Percentiles rank a stretch among this genome's conserved stretches.
phyloP scores from a whole-genome alignment of 495 filamentous ascomycete species.

The Xylaria cubensis region DNA sequence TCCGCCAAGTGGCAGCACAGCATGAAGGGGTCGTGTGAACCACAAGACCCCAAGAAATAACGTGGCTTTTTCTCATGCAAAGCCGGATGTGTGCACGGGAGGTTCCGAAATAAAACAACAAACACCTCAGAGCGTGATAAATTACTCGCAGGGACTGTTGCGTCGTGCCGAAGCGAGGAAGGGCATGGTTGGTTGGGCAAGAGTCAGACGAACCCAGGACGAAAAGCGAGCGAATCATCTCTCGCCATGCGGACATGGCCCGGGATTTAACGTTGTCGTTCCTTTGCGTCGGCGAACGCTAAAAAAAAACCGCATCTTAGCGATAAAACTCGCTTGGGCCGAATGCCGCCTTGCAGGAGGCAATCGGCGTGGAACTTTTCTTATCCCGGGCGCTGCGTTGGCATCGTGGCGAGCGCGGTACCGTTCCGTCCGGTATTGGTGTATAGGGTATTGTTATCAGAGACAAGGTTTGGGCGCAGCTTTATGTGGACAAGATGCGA shows the following conservation, averaged over 20 bases:
- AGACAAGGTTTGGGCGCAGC: background rate
- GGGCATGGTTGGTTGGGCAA: background rate
- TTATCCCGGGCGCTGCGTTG: background rate
- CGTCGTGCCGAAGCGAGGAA: background rate
- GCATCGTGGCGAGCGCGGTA: background rate
- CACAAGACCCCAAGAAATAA: background rate
- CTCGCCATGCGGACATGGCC: background rate
- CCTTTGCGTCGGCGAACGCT: background rate
- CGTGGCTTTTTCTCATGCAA: background rate
- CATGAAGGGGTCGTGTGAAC: background rate
- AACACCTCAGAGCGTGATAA: background rate
- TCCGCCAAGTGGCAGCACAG: slow-evolving; percentile 8
- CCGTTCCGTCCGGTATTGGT: background rate
- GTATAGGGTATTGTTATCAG: background rate
- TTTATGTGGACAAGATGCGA: background rate
- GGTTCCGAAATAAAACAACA: background rate
- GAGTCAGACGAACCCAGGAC: background rate
- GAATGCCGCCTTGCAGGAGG: background rate
- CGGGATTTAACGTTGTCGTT: background rate
- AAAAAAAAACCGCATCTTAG: background rate
- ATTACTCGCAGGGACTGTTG: background rate
- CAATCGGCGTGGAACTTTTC: background rate
- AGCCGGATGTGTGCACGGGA: slow-evolving; percentile 4
- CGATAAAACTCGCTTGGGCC: background rate
- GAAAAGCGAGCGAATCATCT: slow-evolving; percentile 13